Base-by-base conservation (phyloP, 1,284 basidiomycete genomes). In the Anthracocystis panici-leucophaei region DNA sequence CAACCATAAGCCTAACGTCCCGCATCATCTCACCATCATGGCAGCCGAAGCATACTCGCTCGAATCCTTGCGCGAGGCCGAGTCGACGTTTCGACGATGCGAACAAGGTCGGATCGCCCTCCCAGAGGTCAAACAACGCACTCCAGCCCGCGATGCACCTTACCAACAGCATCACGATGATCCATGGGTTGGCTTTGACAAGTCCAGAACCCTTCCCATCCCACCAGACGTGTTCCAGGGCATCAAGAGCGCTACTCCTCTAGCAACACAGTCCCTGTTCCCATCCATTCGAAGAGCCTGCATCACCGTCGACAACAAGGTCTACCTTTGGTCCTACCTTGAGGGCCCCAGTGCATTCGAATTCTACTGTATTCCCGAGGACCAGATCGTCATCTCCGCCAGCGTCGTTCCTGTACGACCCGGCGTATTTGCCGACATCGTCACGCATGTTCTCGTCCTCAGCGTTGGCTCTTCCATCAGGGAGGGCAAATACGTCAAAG, bases 251-350 rank as follows among this genome's bases (percentile, higher is more conserved):
- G 61, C 73, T 18, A 75, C 65, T n/a, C 79, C 79, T 2, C 73
- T 69, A 29, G 79, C 79, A 10, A 79, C 80, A 27, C 82, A 83
- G 41, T 96, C 96, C 11, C 86, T 99, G 60, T 91, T 99, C 82
- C 91, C 95, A 33, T 93, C 95, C 79, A 93, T 99, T 73, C 93
- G 94, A 78, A 90, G 95, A 54, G 95, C 93, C 0, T 99, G 95
- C 94, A 93, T 98, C 78, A 92, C 93, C 11, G 92, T 98, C 71
- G 94, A 97, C 87, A 92, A 96, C 85, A 93, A 93, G 80, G 88
- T 99, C 44, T 94, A 97, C 82, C 88, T 99, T 29, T 99, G 97
- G 97, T 94, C 98, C 86, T 99, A 98, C 86, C 88, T 91, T 54
- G 93, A 97, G 82, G 93, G 93, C 91, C 93, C 92, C 21, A 90